These are phyloP conservation scores for Tolypocladium cylindrosporum DNA, from an alignment of 2,329 filamentous ascomycete genomes.

Conservation along the genomic window DNA sequence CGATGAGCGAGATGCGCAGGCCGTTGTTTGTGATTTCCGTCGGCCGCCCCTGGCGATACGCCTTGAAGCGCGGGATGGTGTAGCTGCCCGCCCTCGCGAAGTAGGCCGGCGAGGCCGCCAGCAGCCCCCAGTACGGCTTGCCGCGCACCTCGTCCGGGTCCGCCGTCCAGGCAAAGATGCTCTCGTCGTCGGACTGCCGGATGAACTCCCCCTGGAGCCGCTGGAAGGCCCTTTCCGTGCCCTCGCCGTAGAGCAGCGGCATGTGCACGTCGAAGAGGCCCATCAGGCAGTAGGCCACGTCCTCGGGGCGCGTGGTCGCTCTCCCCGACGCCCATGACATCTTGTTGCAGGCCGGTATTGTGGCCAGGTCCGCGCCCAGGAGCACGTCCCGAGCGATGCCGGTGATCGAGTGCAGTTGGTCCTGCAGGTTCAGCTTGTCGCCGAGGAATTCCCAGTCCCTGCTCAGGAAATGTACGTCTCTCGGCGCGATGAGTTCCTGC, in stretches of 20 bases:
- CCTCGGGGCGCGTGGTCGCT: slow-evolving; percentile 8
- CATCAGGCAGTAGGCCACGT: slow-evolving; percentile 10
- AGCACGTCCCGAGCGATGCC: background rate
- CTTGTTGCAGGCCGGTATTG: slow-evolving; percentile 1
- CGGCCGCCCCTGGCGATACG: background rate
- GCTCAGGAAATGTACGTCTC: slow-evolving; percentile 3
- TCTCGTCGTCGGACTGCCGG: slow-evolving; percentile 7
- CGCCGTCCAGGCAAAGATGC: slow-evolving; percentile 10
- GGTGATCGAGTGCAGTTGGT: background rate
- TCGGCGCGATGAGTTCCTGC: slow-evolving; percentile 9
- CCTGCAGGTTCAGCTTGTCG: slow-evolving; percentile 2
- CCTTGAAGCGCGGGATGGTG: background rate
- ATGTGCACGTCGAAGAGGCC: slow-evolving; percentile 10
- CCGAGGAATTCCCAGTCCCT: slow-evolving; percentile 3
- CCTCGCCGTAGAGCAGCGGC: slow-evolving; percentile 11
- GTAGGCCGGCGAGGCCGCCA: slow-evolving; percentile 5
- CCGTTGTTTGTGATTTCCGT: slow-evolving; percentile 5
- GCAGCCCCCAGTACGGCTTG: slow-evolving; percentile 4
- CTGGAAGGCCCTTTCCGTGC: slow-evolving; percentile 2
- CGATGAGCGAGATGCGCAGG: slow-evolving; percentile 1
- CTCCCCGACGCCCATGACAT: slow-evolving; percentile 9
- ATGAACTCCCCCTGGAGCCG: slow-evolving; percentile 8
- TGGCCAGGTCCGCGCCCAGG: background rate
- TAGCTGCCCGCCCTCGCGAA: slow-evolving; percentile 1
- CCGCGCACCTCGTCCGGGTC: slow-evolving; percentile 4